Conservation (phyloP, 768 basidiomycete species). For the Solioccasus polychromus region DNA sequence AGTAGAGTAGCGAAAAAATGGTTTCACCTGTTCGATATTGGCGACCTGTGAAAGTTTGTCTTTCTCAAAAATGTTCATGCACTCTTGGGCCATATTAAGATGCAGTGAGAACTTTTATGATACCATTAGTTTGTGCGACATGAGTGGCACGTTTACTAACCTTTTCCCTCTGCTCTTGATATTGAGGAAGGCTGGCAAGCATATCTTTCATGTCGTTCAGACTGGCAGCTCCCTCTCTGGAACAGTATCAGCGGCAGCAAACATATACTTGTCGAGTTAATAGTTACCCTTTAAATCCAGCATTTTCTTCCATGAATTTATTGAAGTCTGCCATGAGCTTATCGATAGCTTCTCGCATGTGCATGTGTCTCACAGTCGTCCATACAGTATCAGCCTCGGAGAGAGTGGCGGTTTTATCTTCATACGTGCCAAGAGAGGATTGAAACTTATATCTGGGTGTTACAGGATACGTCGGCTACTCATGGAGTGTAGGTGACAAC, state of each 20-base stretch:
- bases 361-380: conserved; percentile 92
- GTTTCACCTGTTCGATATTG: conserved; percentile 81
- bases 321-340: conserved; percentile 96
- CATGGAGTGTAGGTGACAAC: conserved; percentile 32
- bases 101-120: conserved; percentile 83
- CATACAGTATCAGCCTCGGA: conserved; percentile 87
- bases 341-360: conserved; percentile 98
- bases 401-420: conserved; percentile 86
- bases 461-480: not conserved
- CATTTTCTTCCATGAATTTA: conserved; percentile 90
- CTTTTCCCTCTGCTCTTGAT: conserved; percentile 93
- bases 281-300: conserved; percentile 87
- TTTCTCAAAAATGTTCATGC: conserved; percentile 90
- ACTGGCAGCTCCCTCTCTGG: conserved; percentile 76
- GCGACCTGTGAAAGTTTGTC: conserved; percentile 81
- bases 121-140: not conserved
- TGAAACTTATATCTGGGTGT: conserved; percentile 86
- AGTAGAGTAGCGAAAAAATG: not conserved
- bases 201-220: conserved; percentile 99
- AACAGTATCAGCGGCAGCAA: conserved; percentile 4
- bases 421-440: conserved; percentile 78
- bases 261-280: conserved; percentile 1
- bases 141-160: conserved; percentile 35
- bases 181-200: conserved; percentile 92
- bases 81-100: conserved; percentile 96